These are phyloP conservation scores for Suillus bovinus DNA, from an alignment of 768 basidiomycete species.

Conservation along the genomic window DNA sequence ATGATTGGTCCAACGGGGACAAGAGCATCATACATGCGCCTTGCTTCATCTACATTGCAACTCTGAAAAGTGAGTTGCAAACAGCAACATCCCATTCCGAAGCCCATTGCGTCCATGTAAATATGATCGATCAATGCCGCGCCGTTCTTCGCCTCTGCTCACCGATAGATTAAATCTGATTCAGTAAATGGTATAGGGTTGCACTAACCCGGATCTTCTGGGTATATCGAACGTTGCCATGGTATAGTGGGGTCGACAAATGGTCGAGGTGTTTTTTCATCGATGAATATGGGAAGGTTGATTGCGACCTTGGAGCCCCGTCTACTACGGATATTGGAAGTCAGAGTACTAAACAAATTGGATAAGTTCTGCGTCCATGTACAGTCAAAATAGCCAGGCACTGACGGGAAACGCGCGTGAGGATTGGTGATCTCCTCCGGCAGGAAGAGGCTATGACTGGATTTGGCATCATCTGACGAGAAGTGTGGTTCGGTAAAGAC, in stretches of 20 bases:
- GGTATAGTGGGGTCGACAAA: constrained; percentile 94
- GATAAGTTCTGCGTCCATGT: constrained; percentile 16
- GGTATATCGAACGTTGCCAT: constrained; percentile 78
- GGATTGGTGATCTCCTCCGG: constrained; percentile 97
- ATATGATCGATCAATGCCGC: constrained; percentile 90
- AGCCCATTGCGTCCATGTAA: constrained; percentile 99
- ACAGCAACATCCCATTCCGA: constrained; percentile 99
- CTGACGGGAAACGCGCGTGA: constrained; percentile 97
- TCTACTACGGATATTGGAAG: constrained; percentile 90
- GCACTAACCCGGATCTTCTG: constrained; percentile 77
- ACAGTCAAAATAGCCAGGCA: constrained; percentile 24
- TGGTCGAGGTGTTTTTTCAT: constrained; percentile 82
- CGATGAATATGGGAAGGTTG: constrained; percentile 91
- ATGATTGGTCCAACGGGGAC: constrained; percentile 95
- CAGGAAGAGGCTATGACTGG: constrained; percentile 92
- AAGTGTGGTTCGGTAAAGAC: constrained; percentile 91
- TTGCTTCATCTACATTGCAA: constrained; percentile 89
- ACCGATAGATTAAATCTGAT: not conserved
- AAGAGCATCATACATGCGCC: constrained; percentile 93
- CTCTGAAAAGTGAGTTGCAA: constrained; percentile 97
- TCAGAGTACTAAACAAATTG: constrained; percentile 71
- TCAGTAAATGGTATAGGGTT: constrained; percentile 11
- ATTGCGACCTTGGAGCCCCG: constrained; percentile 94
- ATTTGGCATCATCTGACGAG: constrained; percentile 71
- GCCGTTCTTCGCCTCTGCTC: constrained; percentile 81